Base-by-base conservation (phyloP, 2,329 filamentous ascomycete genomes). In the Purpureocillium lavendulum region DNA sequence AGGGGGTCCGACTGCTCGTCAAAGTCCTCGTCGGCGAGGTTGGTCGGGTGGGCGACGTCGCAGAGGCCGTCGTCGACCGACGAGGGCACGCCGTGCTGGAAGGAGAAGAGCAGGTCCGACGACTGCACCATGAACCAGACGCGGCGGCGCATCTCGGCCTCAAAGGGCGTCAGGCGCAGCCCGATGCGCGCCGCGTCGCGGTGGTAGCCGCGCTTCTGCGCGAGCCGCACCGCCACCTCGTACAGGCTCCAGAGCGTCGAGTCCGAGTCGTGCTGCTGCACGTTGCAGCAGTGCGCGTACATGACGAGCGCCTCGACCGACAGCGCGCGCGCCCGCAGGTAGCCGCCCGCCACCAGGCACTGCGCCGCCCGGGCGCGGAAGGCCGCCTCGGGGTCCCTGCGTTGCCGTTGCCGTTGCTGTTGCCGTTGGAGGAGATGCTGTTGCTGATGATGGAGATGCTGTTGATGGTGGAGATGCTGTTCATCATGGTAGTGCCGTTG, bases 61-160 rank as follows among this genome's bases (percentile, higher is more conserved):
- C 61, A 69, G 26, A 66, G 62, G 12, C 64, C 61, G n/a, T 67
- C 59, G 36, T 67, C 60, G 35, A 73, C 60, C 40, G 68, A 66
- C n/a, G 66, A 58, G 2, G 72, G 70, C 50, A 75, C 64, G 8
- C 71, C 70, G n/a, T 71, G 64, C 51, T 75, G 69, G 43, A 69
- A 71, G 1, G 69, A 70, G 34, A 71, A 65, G 3, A 73, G 46
- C 4, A 68, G 53, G 46, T 75, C 71, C 14, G 66, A 66, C 1
- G 67, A 58, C 44, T 70, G 65, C 13, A 66, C 59, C 45, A 66
- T 60, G 38, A 70, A 63, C 68, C 71, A 75, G 2, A 58, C 58
- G 14, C 71, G 59, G 4, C 71, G 63, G 14, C 71, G 64, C 59
- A 75, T 70, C 53, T 75, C 71, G 15, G 60, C 66, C 36, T 72